Evolutionary conservation across 768 basidiomycete species (phyloP), one percentile per base, ranked within the genome.

Genomic region (Leccinum rimulosum): DNA sequence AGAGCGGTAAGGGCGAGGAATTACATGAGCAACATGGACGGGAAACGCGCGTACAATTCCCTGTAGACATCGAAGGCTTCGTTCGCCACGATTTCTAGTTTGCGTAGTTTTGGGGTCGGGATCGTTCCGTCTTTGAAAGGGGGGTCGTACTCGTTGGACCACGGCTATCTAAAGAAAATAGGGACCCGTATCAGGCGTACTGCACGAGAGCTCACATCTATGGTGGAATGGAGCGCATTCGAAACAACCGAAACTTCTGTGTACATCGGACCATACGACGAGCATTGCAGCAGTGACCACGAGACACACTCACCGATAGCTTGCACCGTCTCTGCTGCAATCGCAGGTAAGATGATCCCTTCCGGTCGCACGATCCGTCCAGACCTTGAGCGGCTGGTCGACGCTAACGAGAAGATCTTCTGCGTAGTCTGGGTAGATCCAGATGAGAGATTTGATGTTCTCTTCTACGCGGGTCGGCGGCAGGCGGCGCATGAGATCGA

Each of bases 31-130:
- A 53, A 50, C 4, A 10, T 22, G 1, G 36, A 50, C 33, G n/a
- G 12, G 19, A 55, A 50, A 58, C 31, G 72, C 83, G 56, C 83
- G 58, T 66, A 91, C 95, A 98, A 85, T 75, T 98, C 96, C 27
- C 95, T 86, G 74, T 99, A 99, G 3, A 93, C 94, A 70, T 97
- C 95, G 68, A 99, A 98, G 10, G 95, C 95, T 61, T 96, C 93
- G 68, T 98, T 98, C 36, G 95, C 93, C 10, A 89, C 79, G 57
- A 95, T 87, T 73, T 99, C 97, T 27, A 99, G 79, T 69, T 94
- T 91, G 57, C 97, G 85, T 58, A 98, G 82, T 69, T 88, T 91
- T 17, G 87, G 75, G 8, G 89, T 86, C 0, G 97, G 97, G 2
- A 84, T 77, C 4, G 95, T 95, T 2, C 93, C 96, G 62, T 96